Evolutionary conservation across 2,329 filamentous ascomycete species (phyloP).

Genomic region (Colletotrichum chlorophyti): DNA sequence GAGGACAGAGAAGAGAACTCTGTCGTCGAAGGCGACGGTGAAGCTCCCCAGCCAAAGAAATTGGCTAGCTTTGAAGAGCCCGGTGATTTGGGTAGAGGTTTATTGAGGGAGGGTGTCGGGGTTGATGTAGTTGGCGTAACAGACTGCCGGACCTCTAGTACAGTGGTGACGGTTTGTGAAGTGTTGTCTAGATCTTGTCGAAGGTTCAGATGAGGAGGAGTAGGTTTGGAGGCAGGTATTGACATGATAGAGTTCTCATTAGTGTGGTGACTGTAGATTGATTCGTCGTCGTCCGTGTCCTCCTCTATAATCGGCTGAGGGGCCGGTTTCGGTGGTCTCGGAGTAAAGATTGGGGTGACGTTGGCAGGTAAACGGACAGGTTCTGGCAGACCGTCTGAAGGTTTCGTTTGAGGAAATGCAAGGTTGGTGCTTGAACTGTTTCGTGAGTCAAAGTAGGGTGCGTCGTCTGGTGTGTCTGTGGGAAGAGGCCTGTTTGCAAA

Average conservation of each 20-base stretch:
- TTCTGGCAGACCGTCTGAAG: slow-evolving; percentile 50
- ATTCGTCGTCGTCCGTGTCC: slow-evolving; percentile 41
- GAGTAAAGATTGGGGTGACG: slow-evolving; percentile 38
- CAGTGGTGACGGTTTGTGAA: slow-evolving; percentile 34
- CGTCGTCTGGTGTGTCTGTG: slow-evolving; percentile 16
- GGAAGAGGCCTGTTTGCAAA: slow-evolving; percentile 21
- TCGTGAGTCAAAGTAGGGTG: slow-evolving; percentile 38
- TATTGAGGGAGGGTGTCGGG: slow-evolving; percentile 53
- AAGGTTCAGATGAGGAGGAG: slow-evolving; percentile 60
- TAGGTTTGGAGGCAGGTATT: slow-evolving; percentile 55
- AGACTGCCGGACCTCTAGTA: slow-evolving; percentile 16
- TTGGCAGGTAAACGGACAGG: slow-evolving; percentile 51
- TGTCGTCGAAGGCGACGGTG: slow-evolving; percentile 52
- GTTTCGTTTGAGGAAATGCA: slow-evolving; percentile 50
- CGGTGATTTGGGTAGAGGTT: slow-evolving; percentile 62
- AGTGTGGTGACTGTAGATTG: slow-evolving; percentile 40
- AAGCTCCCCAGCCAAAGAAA: slow-evolving; percentile 61
- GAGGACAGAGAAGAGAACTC: slow-evolving; percentile 63
- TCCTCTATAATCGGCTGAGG: slow-evolving; percentile 38
- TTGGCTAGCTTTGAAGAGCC: slow-evolving; percentile 55
- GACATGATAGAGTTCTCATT: slow-evolving; percentile 52
- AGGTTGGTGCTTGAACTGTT: slow-evolving; percentile 49
- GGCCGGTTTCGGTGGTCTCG: slow-evolving; percentile 26
- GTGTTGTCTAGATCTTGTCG: slow-evolving; percentile 38
- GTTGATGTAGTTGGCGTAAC: slow-evolving; percentile 16